A percentile compares a stretch with the other conserved stretches of the same genome.
Conservation (phyloP, 2,329 filamentous ascomycete species). For the Pestalotiopsis sp. region DNA sequence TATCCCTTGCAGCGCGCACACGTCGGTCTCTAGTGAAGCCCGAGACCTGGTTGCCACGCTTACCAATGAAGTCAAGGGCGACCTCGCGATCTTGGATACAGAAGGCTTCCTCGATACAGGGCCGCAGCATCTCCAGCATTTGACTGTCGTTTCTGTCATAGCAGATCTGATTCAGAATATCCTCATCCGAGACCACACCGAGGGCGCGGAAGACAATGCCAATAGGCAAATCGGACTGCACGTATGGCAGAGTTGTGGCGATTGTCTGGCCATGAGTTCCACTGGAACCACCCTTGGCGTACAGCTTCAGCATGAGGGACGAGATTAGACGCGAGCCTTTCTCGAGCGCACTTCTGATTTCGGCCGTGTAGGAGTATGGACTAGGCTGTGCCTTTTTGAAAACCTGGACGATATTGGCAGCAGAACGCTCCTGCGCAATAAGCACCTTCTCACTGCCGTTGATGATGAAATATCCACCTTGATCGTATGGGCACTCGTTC, state of each 20-base stretch:
- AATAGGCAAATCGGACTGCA: constrained; percentile 91
- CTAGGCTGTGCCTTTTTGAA: constrained; percentile 97
- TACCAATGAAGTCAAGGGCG: constrained; percentile 92
- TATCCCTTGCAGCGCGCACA: constrained; percentile 87
- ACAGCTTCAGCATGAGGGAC: constrained; percentile 86
- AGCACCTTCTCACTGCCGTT: constrained; percentile 98
- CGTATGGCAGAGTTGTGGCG: constrained; percentile 87
- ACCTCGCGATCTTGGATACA: constrained; percentile 94
- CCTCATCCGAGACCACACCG: constrained; percentile 94
- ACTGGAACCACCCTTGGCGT: constrained; percentile 80
- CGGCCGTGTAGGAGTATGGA: constrained; percentile 88
- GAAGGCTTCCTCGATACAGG: constrained; percentile 95
- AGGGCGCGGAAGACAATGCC: constrained; percentile 94
- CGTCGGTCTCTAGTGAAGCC: constrained; percentile 82
- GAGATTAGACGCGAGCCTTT: constrained; percentile 95
- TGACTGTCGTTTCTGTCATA: constrained; percentile 93
- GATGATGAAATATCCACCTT: constrained; percentile 98
- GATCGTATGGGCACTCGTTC: constrained; percentile 97
- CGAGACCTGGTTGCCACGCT: constrained; percentile 73
- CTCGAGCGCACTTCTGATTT: constrained; percentile 94
- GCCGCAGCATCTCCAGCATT: constrained; percentile 96
- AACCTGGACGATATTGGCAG: constrained; percentile 97
- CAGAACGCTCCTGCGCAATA: constrained; percentile 95
- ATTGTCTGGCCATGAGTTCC: constrained; percentile 85
- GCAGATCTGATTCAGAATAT: constrained; percentile 97